Evolutionary conservation across 1,284 basidiomycete species (phyloP).

Genomic region (Testicularia cyperi): DNA sequence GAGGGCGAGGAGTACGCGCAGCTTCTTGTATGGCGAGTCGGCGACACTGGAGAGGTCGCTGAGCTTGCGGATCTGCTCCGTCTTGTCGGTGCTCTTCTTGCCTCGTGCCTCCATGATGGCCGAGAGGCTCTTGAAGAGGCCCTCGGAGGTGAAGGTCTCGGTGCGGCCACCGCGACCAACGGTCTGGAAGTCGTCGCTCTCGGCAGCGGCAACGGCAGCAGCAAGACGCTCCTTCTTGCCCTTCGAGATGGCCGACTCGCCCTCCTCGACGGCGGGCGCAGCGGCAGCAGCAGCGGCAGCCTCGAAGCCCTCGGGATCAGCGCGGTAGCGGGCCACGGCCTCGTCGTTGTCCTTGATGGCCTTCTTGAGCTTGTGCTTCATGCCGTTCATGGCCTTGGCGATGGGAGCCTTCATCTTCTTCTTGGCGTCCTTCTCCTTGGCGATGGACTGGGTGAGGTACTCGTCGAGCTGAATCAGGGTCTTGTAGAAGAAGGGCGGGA

Average conservation of each 20-base stretch:
- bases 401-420: constrained; percentile 98
- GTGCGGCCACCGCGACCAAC: constrained; percentile 87
- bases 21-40: constrained; percentile 78
- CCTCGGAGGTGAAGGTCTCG: constrained; percentile 80
- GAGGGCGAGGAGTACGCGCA: constrained; percentile 89
- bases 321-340: constrained; percentile 76
- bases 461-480: constrained; percentile 76
- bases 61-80: constrained; percentile 88
- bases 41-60: constrained; percentile 85
- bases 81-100: constrained; percentile 94
- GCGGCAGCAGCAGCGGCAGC: constrained; percentile 63
- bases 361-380: constrained; percentile 97
- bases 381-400: constrained; percentile 88
- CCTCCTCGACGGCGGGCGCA: constrained; percentile 63
- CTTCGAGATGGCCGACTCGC: constrained; percentile 62
- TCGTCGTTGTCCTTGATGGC: constrained; percentile 83
- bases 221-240: constrained; percentile 62
- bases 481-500: constrained; percentile 84
- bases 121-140: constrained; percentile 89
- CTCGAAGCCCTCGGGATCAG: constrained; percentile 75
- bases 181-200: constrained; percentile 78
- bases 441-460: constrained; percentile 72
- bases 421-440: constrained; percentile 73
- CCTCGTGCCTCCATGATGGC: constrained; percentile 91
- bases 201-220: constrained; percentile 60